Base-by-base conservation (phyloP, 495 filamentous ascomycete species). In the Penicillium egyptiacum region DNA sequence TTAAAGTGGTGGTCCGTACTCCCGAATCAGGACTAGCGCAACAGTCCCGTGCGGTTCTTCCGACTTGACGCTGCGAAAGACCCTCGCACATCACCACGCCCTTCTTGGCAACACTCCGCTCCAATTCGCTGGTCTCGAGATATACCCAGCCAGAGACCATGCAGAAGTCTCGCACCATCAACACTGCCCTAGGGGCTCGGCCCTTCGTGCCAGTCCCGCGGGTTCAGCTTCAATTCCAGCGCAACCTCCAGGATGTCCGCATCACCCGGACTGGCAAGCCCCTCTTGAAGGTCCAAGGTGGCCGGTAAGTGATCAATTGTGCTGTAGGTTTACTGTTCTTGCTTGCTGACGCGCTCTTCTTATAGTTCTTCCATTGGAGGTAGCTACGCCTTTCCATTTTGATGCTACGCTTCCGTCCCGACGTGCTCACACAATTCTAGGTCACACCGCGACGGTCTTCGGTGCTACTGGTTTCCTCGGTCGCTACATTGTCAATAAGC, bases 401-500 rank as follows among this genome's bases (percentile, higher is more conserved):
- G 53, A 52, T 57, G 60, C 58, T 56, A 44, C 58, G 61, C 26
- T 33, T 33, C 57, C 43, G 57, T 25, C 22, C 52, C 57, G 56
- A 52, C 53, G 49, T 55, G 53, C 67, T 69, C 69, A 70, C 52
- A 64, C 50, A 44, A 51, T 56, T 62, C 61, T 79, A 91, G 92
- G 91, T 51, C 91, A 98, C 74, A 97, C 92, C 57, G 92, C 88
- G 33, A 99, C 94, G 41, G 92, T 99, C 66, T 99, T 99, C 74
- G 94, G 94, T 74, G 95, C 95, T 59, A 96, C 93, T 41, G 94
- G 94, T 60, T 92, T 95, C 72, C 81, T 99, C 39, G 94, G 94
- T 66, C 87, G 94, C 65, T 99, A 99, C 73, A 95, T 99, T 74
- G 94, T 98, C 66, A 95, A 96, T 75, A 84, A 88, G 66, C 85